Base-by-base conservation (phyloP, 192 early-diverging fungal species). In the Paraglomus occultum region DNA sequence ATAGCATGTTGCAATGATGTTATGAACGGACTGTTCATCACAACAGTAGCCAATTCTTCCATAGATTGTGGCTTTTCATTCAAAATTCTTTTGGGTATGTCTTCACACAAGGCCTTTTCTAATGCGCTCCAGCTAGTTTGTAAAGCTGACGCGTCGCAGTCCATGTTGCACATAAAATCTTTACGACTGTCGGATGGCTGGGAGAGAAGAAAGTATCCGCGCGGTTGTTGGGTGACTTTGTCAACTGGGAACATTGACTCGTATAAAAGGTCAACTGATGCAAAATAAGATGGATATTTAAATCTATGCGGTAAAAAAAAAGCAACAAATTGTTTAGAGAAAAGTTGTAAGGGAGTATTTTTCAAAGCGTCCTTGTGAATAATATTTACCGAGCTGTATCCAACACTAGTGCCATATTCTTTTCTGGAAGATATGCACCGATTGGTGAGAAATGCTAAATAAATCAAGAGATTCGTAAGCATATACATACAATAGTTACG, bases 241-340 rank as follows among this genome's bases (percentile, higher is more conserved):
- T 98, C 96, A 6, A 91, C 76, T 0, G 90, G 92, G 65, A 87
- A 83, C 81, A 98, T 77, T 12, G 94, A 85, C 58, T 95, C 85
- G 63, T 87, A 96, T 48, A 98, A 79, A 11, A 77, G 68, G 31
- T 91, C 82, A 0, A 88, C 85, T 22, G 88, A 79, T 48, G 84
- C 86, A 68, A 90, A 98, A 75, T 93, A 98, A 9, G 87, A 87
- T 10, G 95, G 96, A 67, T 96, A 96, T 80, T 95, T 94, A 81
- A 91, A 95, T 10, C 90, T 64, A 48, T 14, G 43, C 42, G 1
- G 7, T 66, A 40, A 51, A 12, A 0, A 12, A 0, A 22, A 67
- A 53, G n/a, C 7, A 3, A 23, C 8, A 6, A 68, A 49, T 70
- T 7, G 9, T 22, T 68, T 48, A 68, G 15, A 43, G 39, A 18